A percentile compares a stretch with the other conserved stretches of the same genome.
These are phyloP conservation scores for Neurospora sp. DNA, from an alignment of 495 filamentous ascomycete genomes.

Conservation along the genomic window DNA sequence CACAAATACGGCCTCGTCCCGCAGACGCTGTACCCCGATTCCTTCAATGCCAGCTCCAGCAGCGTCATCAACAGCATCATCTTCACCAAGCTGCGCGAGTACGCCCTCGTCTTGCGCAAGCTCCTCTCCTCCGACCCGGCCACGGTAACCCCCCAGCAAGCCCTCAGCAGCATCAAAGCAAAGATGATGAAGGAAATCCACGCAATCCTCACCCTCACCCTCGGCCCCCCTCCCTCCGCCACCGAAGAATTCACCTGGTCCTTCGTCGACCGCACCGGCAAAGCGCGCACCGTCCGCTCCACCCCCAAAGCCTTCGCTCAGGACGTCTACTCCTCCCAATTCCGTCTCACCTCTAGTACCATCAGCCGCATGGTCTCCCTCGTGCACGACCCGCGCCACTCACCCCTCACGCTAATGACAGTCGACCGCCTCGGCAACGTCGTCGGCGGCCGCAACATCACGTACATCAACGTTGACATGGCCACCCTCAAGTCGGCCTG, in stretches of 20 bases:
- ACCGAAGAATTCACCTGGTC: constrained; percentile 63
- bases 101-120: constrained; percentile 54
- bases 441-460: constrained; percentile 56
- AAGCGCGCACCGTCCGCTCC: constrained; percentile 44
- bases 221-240: constrained; percentile 65
- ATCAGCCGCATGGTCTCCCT: constrained; percentile 59
- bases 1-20: constrained; percentile 78
- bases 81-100: constrained; percentile 79
- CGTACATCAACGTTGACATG: constrained; percentile 77
- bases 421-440: constrained; percentile 74
- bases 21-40: constrained; percentile 69
- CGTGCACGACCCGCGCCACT: constrained; percentile 74
- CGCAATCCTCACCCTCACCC: constrained; percentile 62
- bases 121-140: constrained; percentile 24
- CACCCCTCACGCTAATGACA: constrained; percentile 57
- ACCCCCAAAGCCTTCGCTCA: constrained; percentile 59
- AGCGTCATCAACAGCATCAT: constrained; percentile 61
- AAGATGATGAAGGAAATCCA: constrained; percentile 70
- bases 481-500: constrained; percentile 57
- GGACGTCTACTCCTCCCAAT: constrained; percentile 36
- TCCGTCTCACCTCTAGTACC: constrained; percentile 42
- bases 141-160: constrained; percentile 6
- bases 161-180: constrained; percentile 47
- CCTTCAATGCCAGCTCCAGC: constrained; percentile 62
- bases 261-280: constrained; percentile 58